Percentiles rank a stretch among this genome's conserved stretches.
These are phyloP conservation scores for Isatis tinctoria DNA, from an alignment of 345 rosid genomes.

Conservation along the genomic window DNA sequence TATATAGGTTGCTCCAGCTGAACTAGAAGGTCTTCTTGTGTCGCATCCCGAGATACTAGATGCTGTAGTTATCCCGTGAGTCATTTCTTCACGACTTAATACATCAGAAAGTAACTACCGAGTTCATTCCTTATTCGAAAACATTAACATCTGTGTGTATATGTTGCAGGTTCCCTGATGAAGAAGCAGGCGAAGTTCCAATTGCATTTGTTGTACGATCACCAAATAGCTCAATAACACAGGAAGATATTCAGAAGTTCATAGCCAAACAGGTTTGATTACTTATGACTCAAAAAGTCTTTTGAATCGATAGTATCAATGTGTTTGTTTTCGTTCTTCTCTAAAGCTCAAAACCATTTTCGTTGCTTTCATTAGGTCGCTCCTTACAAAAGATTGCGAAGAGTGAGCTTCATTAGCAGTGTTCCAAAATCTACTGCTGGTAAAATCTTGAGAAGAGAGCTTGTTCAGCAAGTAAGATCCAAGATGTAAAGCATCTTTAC, in stretches of 20 bases:
- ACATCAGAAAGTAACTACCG: not conserved
- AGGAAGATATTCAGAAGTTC: conserved; percentile 57
- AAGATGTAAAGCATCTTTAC: conserved; percentile 44
- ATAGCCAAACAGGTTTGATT: conserved; percentile 66
- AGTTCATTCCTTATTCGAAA: not conserved
- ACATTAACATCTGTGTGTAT: not conserved
- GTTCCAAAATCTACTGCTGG: conserved; percentile 87
- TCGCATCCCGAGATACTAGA: conserved; percentile 83
- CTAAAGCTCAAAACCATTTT: not conserved
- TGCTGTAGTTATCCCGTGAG: conserved; percentile 94
- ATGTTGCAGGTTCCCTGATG: conserved; percentile 68
- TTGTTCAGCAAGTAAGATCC: conserved; percentile 56
- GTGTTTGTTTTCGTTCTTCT: not conserved
- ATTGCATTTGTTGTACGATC: conserved; percentile 75
- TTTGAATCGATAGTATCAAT: not conserved
- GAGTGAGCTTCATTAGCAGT: conserved; percentile 54
- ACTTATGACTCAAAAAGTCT: conserved; percentile 1
- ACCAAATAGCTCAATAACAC: conserved; percentile 58
- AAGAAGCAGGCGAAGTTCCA: conserved; percentile 95
- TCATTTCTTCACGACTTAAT: not conserved
- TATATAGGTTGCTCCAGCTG: conserved; percentile 91
- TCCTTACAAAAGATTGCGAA: conserved; percentile 66
- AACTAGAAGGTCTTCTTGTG: conserved; percentile 90
- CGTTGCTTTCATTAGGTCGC: conserved; percentile 56
- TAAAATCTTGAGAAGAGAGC: conserved; percentile 80